Conservation (phyloP, 768 basidiomycete genomes). For the Auricularia sp. region DNA sequence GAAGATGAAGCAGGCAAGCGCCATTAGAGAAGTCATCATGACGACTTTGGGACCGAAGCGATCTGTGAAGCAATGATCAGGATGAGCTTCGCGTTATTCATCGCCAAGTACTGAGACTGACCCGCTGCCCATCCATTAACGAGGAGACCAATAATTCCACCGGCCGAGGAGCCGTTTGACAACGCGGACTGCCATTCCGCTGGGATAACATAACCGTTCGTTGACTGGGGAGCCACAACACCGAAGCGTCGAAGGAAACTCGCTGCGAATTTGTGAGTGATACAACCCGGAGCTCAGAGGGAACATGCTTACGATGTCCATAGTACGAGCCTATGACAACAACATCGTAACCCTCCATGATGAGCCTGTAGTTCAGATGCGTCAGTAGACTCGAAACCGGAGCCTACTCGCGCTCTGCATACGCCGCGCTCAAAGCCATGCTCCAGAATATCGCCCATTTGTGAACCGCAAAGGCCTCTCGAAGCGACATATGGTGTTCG, state of each 20-base stretch:
- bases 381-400: neutral
- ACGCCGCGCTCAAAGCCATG: conserved; percentile 10
- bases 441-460: conserved; percentile 27
- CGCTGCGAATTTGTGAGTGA: neutral
- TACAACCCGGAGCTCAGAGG: neutral
- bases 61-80: conserved; percentile 10
- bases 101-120: too few species aligned
- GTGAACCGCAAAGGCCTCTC: conserved; percentile 23
- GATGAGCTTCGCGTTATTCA: neutral
- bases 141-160: conserved; percentile 22
- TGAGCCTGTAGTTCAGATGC: conserved; percentile 4
- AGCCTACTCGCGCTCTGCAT: neutral
- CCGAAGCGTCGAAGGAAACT: neutral
- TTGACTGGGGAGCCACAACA: neutral
- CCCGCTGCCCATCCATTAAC: conserved; percentile 16
- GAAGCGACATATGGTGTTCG: conserved; percentile 24
- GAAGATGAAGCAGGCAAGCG: conserved; percentile 15
- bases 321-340: conserved; percentile 5
- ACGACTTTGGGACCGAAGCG: conserved; percentile 25
- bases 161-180: conserved; percentile 24
- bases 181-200: conserved; percentile 30
- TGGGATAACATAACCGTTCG: conserved; percentile 20
- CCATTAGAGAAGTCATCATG: conserved; percentile 19
- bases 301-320: neutral
- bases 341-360: conserved; percentile 25